These are phyloP conservation scores for Cyclocybe cylindracea DNA, from an alignment of 768 basidiomycete genomes.

Conservation along the genomic window DNA sequence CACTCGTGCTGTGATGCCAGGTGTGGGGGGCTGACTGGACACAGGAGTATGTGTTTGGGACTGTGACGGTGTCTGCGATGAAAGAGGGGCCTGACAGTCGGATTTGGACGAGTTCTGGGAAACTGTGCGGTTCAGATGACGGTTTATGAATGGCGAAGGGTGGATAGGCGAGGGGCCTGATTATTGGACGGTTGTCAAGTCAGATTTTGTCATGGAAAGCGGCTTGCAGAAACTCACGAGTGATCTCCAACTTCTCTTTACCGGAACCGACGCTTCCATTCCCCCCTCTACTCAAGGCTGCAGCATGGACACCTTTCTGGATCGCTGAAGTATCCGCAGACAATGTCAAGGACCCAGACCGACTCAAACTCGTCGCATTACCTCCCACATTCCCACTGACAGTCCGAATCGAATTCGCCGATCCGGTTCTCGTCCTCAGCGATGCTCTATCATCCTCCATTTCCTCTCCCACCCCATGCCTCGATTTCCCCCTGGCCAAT, in stretches of 20 bases:
- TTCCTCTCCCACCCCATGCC: slow-evolving; percentile 8
- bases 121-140: slow-evolving; percentile 65
- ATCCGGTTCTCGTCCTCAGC: slow-evolving; percentile 12
- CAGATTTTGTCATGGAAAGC: background rate
- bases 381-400: slow-evolving; percentile 11
- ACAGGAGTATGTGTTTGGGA: slow-evolving; percentile 5
- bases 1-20: background rate
- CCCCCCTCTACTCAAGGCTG: slow-evolving; percentile 22
- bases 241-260: slow-evolving; percentile 29
- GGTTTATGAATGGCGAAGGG: slow-evolving; percentile 55
- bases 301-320: slow-evolving; percentile 26
- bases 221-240: slow-evolving; percentile 39
- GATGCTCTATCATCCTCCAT: slow-evolving; percentile 7
- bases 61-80: slow-evolving; percentile 4
- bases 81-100: slow-evolving; percentile 27
- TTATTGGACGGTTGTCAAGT: slow-evolving; percentile 2
- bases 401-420: slow-evolving; percentile 14
- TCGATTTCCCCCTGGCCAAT: slow-evolving; percentile 3
- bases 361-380: slow-evolving; percentile 10
- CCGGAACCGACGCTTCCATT: too few species aligned
- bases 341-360: slow-evolving; percentile 19
- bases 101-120: slow-evolving; percentile 66
- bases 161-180: slow-evolving; percentile 52
- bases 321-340: background rate
- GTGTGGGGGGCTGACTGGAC: slow-evolving; percentile 2